Base-by-base conservation (phyloP, 2,329 filamentous ascomycete genomes). In the Erysiphe pulchra region DNA sequence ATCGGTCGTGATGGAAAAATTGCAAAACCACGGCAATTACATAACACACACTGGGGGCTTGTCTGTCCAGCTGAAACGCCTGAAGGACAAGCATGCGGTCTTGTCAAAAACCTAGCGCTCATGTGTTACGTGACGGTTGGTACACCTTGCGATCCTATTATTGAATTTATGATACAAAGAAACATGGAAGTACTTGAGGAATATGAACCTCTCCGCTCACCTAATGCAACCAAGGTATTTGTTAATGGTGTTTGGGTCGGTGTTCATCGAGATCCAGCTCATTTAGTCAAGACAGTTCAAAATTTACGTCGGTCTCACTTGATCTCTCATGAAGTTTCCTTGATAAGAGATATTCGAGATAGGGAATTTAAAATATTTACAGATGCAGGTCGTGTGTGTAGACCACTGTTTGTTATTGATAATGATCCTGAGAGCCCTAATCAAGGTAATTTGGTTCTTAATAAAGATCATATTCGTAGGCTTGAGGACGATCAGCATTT, bases 91-190 rank as follows among this genome's bases (percentile, higher is more conserved):
- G 90, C 90, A 62, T 98, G 90, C 66, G 90, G 90, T 64, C 68
- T 98, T 51, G 90, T 98, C 62, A 98, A 98, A 69, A 98, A 98
- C 57, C 59, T 98, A 59, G 86, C 90, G 6, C 69, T 98, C 45
- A 95, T 98, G 87, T 95, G 90, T 59, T 94, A 92, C 56, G 86
- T 98, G 57, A 94, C 85, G 56, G 86, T 95, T 44, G 87, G 87
- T 55, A 92, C 85, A 30, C 84, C 86, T 14, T 82, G 82, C 16
- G 80, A 87, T 47, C 86, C 87, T 1, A 80, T 95, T 54, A 75
- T 87, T 36, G 83, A 93, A 54, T 98, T 92, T 65, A 90, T 98
- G 83, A 82, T 87, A 53, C 80, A 87, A 53, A 71, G 86, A 51
- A 86, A 87, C 56, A 94, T 98, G 84, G 87, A 95, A 58, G 75